Conservation (phyloP, 2,329 filamentous ascomycete species). For the Hypocrella siamensis region DNA sequence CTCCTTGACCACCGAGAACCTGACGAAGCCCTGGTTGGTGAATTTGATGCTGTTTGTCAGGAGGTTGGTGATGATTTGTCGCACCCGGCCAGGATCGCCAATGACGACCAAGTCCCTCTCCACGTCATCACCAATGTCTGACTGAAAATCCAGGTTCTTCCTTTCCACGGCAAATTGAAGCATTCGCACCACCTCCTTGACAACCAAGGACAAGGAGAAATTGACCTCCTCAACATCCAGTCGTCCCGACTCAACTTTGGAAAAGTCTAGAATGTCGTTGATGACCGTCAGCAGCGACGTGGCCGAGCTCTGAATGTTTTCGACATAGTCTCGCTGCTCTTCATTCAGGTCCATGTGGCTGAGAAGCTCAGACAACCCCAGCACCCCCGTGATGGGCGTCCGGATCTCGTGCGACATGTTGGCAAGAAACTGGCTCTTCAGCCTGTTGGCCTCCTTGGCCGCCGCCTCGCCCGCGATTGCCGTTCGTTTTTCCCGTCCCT, state of each 20-base stretch:
- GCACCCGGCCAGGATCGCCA: conserved; percentile 69
- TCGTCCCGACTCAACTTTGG: conserved; percentile 66
- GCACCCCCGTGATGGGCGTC: conserved; percentile 65
- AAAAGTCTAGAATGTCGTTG: conserved; percentile 84
- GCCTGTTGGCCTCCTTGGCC: conserved; percentile 63
- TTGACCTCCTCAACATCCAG: conserved; percentile 69
- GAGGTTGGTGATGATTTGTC: conserved; percentile 71
- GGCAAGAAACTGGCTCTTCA: conserved; percentile 67
- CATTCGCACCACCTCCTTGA: conserved; percentile 75
- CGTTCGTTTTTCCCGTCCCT: conserved; percentile 53
- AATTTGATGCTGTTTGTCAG: conserved; percentile 68
- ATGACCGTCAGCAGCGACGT: conserved; percentile 76
- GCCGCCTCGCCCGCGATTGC: conserved; percentile 61
- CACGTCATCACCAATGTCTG: conserved; percentile 46
- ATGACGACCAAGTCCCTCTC: conserved; percentile 61
- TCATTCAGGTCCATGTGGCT: conserved; percentile 49
- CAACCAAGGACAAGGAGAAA: conserved; percentile 57
- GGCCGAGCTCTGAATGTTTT: conserved; percentile 65
- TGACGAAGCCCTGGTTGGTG: conserved; percentile 52
- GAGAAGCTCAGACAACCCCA: conserved; percentile 65
- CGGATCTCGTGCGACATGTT: conserved; percentile 74
- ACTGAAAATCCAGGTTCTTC: conserved; percentile 59
- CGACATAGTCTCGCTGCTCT: conserved; percentile 61
- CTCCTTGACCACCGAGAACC: conserved; percentile 47
- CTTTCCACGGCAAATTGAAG: conserved; percentile 70